Evolutionary conservation across 2,329 filamentous ascomycete species (phyloP).

Genomic region (Nemania sp.): DNA sequence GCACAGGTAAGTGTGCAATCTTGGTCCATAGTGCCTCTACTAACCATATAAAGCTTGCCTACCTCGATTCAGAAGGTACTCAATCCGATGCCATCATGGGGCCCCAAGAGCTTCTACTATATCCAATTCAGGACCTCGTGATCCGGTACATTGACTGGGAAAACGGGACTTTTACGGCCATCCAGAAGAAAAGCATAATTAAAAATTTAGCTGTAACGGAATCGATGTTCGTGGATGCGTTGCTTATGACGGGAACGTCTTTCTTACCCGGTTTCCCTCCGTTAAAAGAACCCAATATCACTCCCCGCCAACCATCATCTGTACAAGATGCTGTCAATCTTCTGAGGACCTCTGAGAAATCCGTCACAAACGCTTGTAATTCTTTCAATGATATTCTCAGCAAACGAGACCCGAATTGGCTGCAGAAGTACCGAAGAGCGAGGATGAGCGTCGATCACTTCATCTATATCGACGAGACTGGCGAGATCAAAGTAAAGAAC

Average conservation of each 20-base stretch:
- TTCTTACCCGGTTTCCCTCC: slow-evolving; percentile 85
- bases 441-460: slow-evolving; percentile 89
- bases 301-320: slow-evolving; percentile 68
- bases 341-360: slow-evolving; percentile 76
- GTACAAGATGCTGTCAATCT: slow-evolving; percentile 83
- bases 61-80: slow-evolving; percentile 75
- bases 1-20: slow-evolving; percentile 73
- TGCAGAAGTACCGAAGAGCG: slow-evolving; percentile 87
- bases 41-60: slow-evolving; percentile 71
- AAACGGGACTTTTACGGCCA: slow-evolving; percentile 68
- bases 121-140: slow-evolving; percentile 82
- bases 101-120: slow-evolving; percentile 85
- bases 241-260: slow-evolving; percentile 84
- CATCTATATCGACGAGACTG: slow-evolving; percentile 81
- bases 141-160: slow-evolving; percentile 77
- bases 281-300: slow-evolving; percentile 70
- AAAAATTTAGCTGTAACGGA: slow-evolving; percentile 74
- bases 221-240: slow-evolving; percentile 83
- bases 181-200: slow-evolving; percentile 77
- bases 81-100: slow-evolving; percentile 84
- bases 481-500: slow-evolving; percentile 80
- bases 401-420: slow-evolving; percentile 78
- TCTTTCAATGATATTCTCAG: slow-evolving; percentile 81
- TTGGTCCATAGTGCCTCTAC: slow-evolving; percentile 36
- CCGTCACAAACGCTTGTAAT: slow-evolving; percentile 78